These are phyloP conservation scores for Globisporangium middletonii DNA, from an alignment of 352 stramenopile genomes.

Conservation along the genomic window DNA sequence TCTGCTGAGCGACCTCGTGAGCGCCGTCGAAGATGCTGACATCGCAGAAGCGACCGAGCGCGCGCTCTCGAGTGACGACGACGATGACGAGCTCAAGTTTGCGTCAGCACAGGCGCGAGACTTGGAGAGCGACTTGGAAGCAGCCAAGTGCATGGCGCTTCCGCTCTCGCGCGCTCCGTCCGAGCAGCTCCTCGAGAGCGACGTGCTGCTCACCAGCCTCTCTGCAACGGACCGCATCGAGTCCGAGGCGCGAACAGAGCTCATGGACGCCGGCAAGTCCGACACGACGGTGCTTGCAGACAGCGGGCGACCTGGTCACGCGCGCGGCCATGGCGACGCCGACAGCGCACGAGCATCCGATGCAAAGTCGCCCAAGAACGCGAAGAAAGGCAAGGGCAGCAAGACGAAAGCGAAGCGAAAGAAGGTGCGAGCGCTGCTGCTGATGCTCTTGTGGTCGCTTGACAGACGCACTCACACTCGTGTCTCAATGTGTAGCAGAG, in stretches of 20 bases:
- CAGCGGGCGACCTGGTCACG: not conserved
- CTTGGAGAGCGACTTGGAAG: slow-evolving; percentile 2
- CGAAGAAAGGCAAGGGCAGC: slow-evolving; percentile 9
- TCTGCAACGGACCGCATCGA: slow-evolving; percentile 8
- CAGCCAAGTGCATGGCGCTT: not conserved
- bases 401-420: slow-evolving; percentile 7
- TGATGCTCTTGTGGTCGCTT: not conserved
- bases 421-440: slow-evolving; percentile 6
- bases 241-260: slow-evolving; percentile 17
- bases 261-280: slow-evolving; percentile 22
- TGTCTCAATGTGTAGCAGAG: not conserved
- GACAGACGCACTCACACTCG: not conserved
- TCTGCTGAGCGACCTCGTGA: slow-evolving; percentile 19
- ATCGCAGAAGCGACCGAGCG: slow-evolving; percentile 1
- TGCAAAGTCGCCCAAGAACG: slow-evolving; percentile 10
- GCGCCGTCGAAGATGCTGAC: slow-evolving; percentile 3
- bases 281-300: slow-evolving; percentile 12
- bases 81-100: slow-evolving; percentile 5
- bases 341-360: not conserved
- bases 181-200: slow-evolving; percentile 2
- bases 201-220: slow-evolving; percentile 3
- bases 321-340: slow-evolving; percentile 5
- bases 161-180: not conserved
- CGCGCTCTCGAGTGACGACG: slow-evolving; percentile 9
- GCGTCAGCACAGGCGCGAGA: not conserved